Evolutionary conservation across 202 grass and related monocot species (phyloP), one percentile per base, ranked within the genome.

Genomic region (Bolboschoenoplectus hybrid): DNA sequence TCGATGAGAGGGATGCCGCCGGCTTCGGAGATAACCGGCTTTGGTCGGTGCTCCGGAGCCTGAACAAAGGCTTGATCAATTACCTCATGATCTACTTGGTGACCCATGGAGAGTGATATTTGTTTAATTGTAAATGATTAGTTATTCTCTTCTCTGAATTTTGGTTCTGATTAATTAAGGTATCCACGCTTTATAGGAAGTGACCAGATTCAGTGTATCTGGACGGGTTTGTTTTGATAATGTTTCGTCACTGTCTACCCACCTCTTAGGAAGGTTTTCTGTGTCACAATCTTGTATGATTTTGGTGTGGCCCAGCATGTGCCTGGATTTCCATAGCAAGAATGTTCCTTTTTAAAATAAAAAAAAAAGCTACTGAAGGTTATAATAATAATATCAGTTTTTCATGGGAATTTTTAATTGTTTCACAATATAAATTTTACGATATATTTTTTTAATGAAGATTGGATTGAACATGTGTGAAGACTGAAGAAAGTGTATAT

Each of bases 51-150:
- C 91, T 94, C 95, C 0, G 89, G 92, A 41, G 79, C 86, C 85
- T 97, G 92, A 66, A 97, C 85, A 87, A 94, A 97, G 74, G 92
- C 74, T 63, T 92, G 88, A 43, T 91, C 92, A 84, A 89, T 17
- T 64, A n/a, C 26, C 26, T 26, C 26, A 26, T 26, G 26, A 26
- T 26, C 64, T 51, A 91, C 88, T 71, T 83, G 80, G 74, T 91
- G 65, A 10, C 53, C 87, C 93, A 94, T 94, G 86, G 73, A 66
- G 71, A 13, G 46, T 45, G 13, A 40, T 67, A 34, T 32, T 43
- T 56, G 53, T 43, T 58, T 63, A 13, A 6, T 36, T 69, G 0
- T 40, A 40, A 67, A n/a, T 67, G 43, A 79, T 12, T 76, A 7
- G 14, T 52, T 38, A 43, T 80, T 73, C 9, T 36, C 19, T 85